Evolutionary conservation across 768 basidiomycete genomes (phyloP), one percentile per base, ranked within the genome.

Genomic region (Lentinula sp.): DNA sequence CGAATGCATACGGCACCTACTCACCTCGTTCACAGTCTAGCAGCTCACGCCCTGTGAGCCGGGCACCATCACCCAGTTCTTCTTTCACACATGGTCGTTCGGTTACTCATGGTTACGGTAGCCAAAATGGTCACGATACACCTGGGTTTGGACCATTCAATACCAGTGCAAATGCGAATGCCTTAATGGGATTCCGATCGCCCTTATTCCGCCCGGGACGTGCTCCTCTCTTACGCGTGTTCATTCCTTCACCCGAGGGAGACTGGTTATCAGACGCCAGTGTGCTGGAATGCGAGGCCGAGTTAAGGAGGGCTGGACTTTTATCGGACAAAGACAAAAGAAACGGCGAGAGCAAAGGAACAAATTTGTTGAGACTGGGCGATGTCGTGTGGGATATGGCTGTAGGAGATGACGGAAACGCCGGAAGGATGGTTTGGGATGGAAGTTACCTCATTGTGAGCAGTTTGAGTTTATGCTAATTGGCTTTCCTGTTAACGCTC

Each of bases 301-400:
- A 95, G 75, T 78, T 90, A 65, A 84, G 83, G 64, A 77, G 83
- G 10, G 86, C 89, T 7, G 89, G 87, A 1, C 80, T 92, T 39
- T 64, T 78, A 34, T 5, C 31, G 13, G 50, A 32, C 28, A 51
- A 35, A 51, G 34, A 51, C 13, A 35, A 51, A 51, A 11, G 34
- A 11, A 8, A 6, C n/a, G n/a, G 31, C 0, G 34, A 51, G 50
- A 18, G 31, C 28, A 51, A 51, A 35, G 50, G 28, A 8, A 15
- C 11, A 32, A 51, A 18, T 34, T 70, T 91, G 49, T 71, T 95
- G 71, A 78, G 87, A 52, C 76, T 85, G 32, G 92, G 92, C 1
- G 92, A 95, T 70, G 84, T 93, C 0, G 84, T 94, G 13, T 94
- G 92, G 91, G 93, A 94, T 66, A 78, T 87, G 13, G 93, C 91